These are phyloP conservation scores for Hymenoscyphus salicellus DNA, from an alignment of 2,329 filamentous ascomycete genomes.

Conservation along the genomic window DNA sequence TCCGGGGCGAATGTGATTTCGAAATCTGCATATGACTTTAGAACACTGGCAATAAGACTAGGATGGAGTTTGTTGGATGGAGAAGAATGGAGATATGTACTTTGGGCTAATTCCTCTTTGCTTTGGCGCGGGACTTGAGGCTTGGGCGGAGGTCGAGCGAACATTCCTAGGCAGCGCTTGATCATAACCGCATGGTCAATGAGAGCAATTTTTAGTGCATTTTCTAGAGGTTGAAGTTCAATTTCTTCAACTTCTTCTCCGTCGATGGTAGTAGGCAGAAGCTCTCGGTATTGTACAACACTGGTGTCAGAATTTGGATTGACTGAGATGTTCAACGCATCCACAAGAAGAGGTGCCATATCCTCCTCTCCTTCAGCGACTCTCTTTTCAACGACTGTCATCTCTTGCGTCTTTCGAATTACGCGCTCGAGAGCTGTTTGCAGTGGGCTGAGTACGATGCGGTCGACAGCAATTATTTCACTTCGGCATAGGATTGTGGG, in stretches of 20 bases:
- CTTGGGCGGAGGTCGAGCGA: slow-evolving; percentile 55
- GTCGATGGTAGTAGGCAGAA: slow-evolving; percentile 56
- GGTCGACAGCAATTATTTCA: slow-evolving; percentile 70
- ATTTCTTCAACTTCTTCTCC: slow-evolving; percentile 46
- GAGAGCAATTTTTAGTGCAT: slow-evolving; percentile 77
- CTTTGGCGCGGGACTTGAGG: slow-evolving; percentile 52
- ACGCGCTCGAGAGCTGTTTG: slow-evolving; percentile 91
- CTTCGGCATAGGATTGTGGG: slow-evolving; percentile 87
- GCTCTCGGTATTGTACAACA: slow-evolving; percentile 71
- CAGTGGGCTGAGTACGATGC: slow-evolving; percentile 63
- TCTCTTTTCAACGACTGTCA: slow-evolving; percentile 71
- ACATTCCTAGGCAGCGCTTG: slow-evolving; percentile 73
- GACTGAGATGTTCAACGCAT: slow-evolving; percentile 74
- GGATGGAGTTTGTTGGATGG: slow-evolving; percentile 11
- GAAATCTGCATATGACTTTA: slow-evolving; percentile 48
- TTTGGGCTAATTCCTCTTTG: slow-evolving; percentile 59
- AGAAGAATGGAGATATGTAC: slow-evolving; percentile 42
- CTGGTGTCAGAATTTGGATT: slow-evolving; percentile 72
- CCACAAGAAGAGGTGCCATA: slow-evolving; percentile 65
- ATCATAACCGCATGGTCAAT: slow-evolving; percentile 87
- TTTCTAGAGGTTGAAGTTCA: slow-evolving; percentile 61
- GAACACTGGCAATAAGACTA: slow-evolving; percentile 11
- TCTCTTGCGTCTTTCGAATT: slow-evolving; percentile 83
- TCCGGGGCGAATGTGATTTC: slow-evolving; percentile 63
- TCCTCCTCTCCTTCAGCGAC: slow-evolving; percentile 70